A percentile compares a stretch with the other conserved stretches of the same genome.
Evolutionary conservation across 352 stramenopile genomes (phyloP).

Genomic region (Blastocystis sp.): DNA sequence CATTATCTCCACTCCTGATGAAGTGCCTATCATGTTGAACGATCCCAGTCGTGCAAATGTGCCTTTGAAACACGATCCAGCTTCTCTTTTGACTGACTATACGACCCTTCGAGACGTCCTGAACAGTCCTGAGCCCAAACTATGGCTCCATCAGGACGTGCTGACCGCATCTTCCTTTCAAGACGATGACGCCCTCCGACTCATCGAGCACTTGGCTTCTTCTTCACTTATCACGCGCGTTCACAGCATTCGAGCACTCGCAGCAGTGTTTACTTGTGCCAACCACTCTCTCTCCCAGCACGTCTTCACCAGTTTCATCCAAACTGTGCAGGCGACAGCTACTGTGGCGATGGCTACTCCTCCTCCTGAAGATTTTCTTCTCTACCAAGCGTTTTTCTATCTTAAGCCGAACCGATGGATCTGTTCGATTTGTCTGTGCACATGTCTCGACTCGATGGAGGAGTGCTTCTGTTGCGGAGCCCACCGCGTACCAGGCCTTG

Average conservation of each 20-base stretch:
- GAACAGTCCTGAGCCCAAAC: not conserved
- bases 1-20: not conserved
- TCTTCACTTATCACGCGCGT: not conserved
- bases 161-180: not conserved
- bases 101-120: not conserved
- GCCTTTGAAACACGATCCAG: not conserved
- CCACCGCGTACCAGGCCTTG: not conserved
- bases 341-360: not conserved
- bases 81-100: not conserved
- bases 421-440: conserved; percentile 16
- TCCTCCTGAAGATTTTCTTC: conserved; percentile 1
- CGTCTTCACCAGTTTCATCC: not conserved
- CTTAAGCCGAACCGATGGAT: not conserved
- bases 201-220: not conserved
- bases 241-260: not conserved
- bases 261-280: not conserved
- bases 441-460: not conserved
- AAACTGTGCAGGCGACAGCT: not conserved
- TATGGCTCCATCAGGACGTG: not conserved
- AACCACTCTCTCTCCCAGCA: not conserved
- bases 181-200: not conserved
- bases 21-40: not conserved
- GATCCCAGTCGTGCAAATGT: not conserved
- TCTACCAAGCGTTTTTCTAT: conserved; percentile 8
- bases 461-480: conserved; percentile 6